phyloP scores from a whole-genome alignment of 2,329 filamentous ascomycete species.

The Scopulariopsis brevicaulis region DNA sequence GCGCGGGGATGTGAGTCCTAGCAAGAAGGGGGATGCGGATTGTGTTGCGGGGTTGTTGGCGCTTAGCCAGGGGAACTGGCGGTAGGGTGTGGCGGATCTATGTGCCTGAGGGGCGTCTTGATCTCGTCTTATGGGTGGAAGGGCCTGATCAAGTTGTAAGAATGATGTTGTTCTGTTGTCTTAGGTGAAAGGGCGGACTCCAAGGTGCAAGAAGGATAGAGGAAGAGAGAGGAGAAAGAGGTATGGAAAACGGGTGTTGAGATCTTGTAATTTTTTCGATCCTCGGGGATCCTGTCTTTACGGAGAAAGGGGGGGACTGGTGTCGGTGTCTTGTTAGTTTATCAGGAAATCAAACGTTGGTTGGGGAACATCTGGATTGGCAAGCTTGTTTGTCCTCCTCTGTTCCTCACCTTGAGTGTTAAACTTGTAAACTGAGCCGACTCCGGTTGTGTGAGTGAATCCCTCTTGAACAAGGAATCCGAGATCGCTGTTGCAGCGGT shows the following conservation, averaged over 20 bases:
- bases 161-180: background rate
- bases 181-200: too few species aligned
- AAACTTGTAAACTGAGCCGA: background rate
- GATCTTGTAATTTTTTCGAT: background rate
- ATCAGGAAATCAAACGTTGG: background rate
- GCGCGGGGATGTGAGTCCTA: conserved; percentile 51
- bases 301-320: background rate
- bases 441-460: background rate
- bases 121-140: background rate
- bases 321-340: background rate
- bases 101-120: background rate
- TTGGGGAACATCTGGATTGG: too few species aligned
- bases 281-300: background rate
- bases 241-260: background rate
- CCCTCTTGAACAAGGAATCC: background rate
- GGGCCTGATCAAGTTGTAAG: background rate
- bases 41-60: conserved; percentile 83
- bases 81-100: conserved; percentile 3
- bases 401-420: background rate
- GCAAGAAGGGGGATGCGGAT: conserved; percentile 72
- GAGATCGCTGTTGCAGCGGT: background rate
- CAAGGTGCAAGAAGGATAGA: background rate
- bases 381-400: background rate
- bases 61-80: conserved; percentile 85
- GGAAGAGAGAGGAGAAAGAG: background rate